Base-by-base conservation (phyloP, 2,329 filamentous ascomycete species). In the Drechslera avenae region DNA sequence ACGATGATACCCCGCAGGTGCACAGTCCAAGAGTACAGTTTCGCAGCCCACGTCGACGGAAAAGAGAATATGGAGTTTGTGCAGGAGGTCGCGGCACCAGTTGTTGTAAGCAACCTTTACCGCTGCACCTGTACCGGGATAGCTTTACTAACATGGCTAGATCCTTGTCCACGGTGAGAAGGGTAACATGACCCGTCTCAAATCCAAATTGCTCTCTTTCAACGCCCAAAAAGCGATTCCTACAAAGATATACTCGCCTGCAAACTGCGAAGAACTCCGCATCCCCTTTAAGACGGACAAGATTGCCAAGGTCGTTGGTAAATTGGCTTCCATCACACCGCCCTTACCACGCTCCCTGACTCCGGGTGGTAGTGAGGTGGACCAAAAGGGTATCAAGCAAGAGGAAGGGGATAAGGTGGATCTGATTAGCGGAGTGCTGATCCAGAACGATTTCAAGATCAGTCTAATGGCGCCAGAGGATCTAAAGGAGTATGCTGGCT, bases 251-350 rank as follows among this genome's bases (percentile, higher is more conserved):
- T 97, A 86, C 77, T 95, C 90, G 18, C 94, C 94, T 0, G 87
- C 90, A 45, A 99, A 99, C 72, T 96, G 92, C 72, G 93, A 97
- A 67, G 92, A 96, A 73, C 83, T 99, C 18, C 86, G 90, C 39
- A 97, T 99, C 50, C 92, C 94, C 1, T 99, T 97, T 81, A 91
- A 90, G 68, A 88, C 90, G 42, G 93, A 97, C 74, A 99, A 99
- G 73, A 85, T 91, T 21, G 94, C 92, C 61, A 96, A 96, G 73
- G 94, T 99, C 0, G 94, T 99, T 6, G 94, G 94, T 60, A 93
- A 92, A 71, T 83, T 99, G 10, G 94, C 94, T 1, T 84, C 91
- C 26, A 86, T 93, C 40, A 82, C 88, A 2, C 90, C 90, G 2
- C 88, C 90, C 13, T 62, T 62, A 50, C 69, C 64, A 32, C 62